phyloP scores from a whole-genome alignment of 129 eudicot species.

The Artemisia argyi region DNA sequence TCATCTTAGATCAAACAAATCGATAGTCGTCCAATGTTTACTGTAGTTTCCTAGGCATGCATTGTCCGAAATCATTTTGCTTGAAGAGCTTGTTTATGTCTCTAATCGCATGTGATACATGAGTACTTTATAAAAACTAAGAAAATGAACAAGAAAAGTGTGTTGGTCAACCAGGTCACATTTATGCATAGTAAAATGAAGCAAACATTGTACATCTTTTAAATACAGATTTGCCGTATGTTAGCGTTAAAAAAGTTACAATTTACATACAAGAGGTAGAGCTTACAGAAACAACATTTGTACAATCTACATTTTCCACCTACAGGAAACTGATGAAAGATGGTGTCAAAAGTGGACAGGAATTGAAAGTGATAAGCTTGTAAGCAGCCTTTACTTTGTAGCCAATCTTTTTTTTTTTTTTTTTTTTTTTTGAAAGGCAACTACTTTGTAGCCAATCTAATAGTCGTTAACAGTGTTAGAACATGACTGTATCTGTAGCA shows the following conservation, averaged over 20 bases:
- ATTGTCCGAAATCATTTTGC: no score
- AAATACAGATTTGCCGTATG: background rate
- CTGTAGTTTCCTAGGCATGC: no score
- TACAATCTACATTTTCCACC: constrained; percentile 17
- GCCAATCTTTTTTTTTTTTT: no score
- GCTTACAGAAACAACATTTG: constrained; percentile 12
- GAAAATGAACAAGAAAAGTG: no score
- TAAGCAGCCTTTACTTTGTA: constrained; percentile 3
- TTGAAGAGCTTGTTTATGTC: no score
- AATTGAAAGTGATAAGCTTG: background rate
- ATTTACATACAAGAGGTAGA: constrained; percentile 25
- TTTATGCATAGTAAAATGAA: no score
- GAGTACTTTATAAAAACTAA: no score
- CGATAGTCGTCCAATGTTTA: no score
- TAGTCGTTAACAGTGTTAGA: background rate
- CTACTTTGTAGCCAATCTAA: background rate
- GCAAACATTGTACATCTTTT: background rate
- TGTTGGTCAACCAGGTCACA: no score
- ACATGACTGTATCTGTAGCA: constrained; percentile 3
- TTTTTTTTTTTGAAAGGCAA: no score
- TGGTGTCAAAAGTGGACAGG: constrained; percentile 7
- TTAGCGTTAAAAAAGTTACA: constrained; percentile 9
- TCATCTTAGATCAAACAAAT: no score
- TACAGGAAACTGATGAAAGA: background rate
- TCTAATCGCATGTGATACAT: no score